Percentiles rank a stretch among this genome's conserved stretches.
Conservation (phyloP, 2,329 filamentous ascomycete genomes). For the Trichophyton equinum region DNA sequence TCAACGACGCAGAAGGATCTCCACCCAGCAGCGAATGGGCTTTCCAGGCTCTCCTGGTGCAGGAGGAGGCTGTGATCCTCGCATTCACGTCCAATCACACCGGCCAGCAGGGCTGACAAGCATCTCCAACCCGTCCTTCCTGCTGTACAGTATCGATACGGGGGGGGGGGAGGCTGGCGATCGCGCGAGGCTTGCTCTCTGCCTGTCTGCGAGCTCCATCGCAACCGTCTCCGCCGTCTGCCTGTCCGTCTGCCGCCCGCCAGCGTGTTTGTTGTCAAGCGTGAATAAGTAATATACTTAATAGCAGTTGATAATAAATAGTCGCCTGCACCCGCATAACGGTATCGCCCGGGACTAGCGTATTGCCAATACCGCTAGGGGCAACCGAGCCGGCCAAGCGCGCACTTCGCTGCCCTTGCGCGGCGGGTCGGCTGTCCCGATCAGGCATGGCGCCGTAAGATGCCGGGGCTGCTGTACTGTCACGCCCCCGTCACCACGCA, state of each 20-base stretch:
- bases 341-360: background rate
- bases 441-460: background rate
- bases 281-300: too few species aligned
- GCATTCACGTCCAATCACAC: background rate
- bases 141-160: background rate
- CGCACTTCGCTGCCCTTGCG: background rate
- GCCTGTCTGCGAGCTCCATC: too few species aligned
- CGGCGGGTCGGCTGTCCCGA: background rate
- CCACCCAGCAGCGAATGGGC: background rate
- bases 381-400: background rate
- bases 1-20: background rate
- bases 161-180: background rate
- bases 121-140: background rate
- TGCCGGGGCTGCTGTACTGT: background rate
- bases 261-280: too few species aligned
- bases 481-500: background rate
- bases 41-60: background rate
- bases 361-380: background rate
- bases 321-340: background rate
- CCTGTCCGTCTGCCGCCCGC: background rate
- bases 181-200: background rate
- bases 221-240: background rate
- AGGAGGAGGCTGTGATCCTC: constrained; percentile 1
- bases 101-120: background rate
- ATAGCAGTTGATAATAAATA: too few species aligned